Conservation (phyloP, 192 early-diverging fungal genomes). For the Entomortierella beljakovae region DNA sequence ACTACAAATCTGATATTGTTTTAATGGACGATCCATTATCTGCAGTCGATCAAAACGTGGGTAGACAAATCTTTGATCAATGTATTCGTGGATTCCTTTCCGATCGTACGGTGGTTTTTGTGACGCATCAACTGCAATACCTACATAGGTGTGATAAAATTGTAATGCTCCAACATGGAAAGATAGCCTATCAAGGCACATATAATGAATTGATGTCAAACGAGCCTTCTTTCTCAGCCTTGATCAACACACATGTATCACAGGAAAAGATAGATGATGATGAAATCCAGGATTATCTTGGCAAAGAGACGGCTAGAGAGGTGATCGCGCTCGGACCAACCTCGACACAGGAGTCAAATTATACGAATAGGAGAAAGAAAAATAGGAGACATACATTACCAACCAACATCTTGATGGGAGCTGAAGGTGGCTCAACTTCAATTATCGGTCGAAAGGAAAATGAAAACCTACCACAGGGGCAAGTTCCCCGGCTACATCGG, state of each 20-base stretch:
- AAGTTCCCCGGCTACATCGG: conserved; percentile 19
- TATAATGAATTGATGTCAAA: conserved; percentile 43
- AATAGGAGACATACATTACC: conserved; percentile 30
- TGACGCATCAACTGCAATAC: conserved; percentile 72
- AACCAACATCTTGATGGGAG: conserved; percentile 20
- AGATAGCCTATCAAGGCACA: conserved; percentile 29
- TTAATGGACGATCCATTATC: conserved; percentile 79
- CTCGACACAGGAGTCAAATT: neutral
- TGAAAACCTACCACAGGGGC: conserved; percentile 18
- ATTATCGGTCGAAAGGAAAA: conserved; percentile 27
- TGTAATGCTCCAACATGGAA: conserved; percentile 63
- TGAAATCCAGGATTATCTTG: neutral
- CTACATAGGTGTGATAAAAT: conserved; percentile 61
- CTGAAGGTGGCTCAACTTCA: conserved; percentile 14
- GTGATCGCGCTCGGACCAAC: neutral
- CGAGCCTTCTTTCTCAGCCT: conserved; percentile 21
- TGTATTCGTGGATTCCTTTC: conserved; percentile 63
- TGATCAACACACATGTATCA: conserved; percentile 43
- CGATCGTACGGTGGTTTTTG: conserved; percentile 65
- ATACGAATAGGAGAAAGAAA: neutral
- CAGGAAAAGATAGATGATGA: conserved; percentile 9
- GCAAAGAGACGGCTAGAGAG: conserved; percentile 4
- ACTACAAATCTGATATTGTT: conserved; percentile 70
- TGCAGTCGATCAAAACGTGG: conserved; percentile 74
- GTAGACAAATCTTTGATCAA: conserved; percentile 67